Conservation (phyloP, 805 yeast genomes). For the Starmerella stellata region DNA sequence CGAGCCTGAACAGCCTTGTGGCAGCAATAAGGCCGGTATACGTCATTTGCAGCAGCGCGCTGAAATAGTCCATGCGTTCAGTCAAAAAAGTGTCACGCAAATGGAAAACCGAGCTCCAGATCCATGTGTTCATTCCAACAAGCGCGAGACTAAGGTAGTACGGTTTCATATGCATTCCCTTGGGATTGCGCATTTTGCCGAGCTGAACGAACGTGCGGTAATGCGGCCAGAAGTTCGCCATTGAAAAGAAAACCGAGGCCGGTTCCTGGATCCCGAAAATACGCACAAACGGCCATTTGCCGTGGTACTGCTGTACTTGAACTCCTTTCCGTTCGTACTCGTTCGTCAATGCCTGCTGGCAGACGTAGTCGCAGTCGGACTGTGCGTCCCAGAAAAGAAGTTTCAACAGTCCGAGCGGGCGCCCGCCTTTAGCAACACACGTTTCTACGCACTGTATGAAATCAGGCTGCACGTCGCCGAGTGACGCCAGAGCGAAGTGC, state of each 20-base stretch:
- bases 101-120: conserved; percentile 71
- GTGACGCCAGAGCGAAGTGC: conserved; percentile 23
- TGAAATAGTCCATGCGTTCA: conserved; percentile 75
- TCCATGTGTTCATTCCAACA: conserved; percentile 75
- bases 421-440: conserved; percentile 26
- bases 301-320: conserved; percentile 71
- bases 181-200: conserved; percentile 18
- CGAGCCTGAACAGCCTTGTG: conserved; percentile 43
- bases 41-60: conserved; percentile 78
- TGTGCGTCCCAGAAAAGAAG: conserved; percentile 55
- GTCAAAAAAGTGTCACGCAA: conserved; percentile 63
- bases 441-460: conserved; percentile 29
- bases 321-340: conserved; percentile 31
- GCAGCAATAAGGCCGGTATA: conserved; percentile 57
- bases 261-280: conserved; percentile 70
- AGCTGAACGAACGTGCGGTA: conserved; percentile 28
- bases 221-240: conserved; percentile 52
- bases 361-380: conserved; percentile 78
- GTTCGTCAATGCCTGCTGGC: conserved; percentile 60
- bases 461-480: conserved; percentile 35
- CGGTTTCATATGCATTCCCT: conserved; percentile 9
- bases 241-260: conserved; percentile 61
- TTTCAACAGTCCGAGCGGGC: conserved; percentile 24
- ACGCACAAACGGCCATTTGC: conserved; percentile 89
- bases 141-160: conserved; percentile 34